A percentile compares a stretch with the other conserved stretches of the same genome.
phyloP scores from a whole-genome alignment of 1,284 basidiomycete species.

The Apiotrichum sp. region DNA sequence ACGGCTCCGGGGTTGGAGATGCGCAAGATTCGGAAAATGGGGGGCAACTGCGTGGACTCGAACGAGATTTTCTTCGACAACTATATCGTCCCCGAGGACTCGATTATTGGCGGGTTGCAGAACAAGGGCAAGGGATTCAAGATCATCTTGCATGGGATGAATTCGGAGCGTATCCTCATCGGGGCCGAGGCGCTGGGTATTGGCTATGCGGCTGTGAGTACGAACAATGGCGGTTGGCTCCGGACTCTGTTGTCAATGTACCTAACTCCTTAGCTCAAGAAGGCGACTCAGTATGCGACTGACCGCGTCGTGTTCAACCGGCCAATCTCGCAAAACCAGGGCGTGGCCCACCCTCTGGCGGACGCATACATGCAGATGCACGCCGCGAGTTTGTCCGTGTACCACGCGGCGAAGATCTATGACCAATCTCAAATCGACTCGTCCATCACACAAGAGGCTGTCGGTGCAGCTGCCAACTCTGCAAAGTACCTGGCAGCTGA shows the following conservation, averaged over 20 bases:
- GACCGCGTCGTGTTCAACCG: conserved; percentile 19
- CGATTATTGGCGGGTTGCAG: conserved; percentile 10
- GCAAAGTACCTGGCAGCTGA: conserved; percentile 17
- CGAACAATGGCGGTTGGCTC: neutral
- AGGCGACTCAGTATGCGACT: conserved; percentile 9
- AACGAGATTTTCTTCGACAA: conserved; percentile 20
- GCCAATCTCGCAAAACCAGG: conserved; percentile 19
- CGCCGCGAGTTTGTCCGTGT: conserved; percentile 9
- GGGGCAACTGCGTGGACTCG: conserved; percentile 15
- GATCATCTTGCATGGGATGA: conserved; percentile 38
- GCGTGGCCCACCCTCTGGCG: conserved; percentile 19
- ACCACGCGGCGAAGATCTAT: conserved; percentile 18
- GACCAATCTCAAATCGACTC: conserved; percentile 11
- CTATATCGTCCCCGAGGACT: conserved; percentile 12
- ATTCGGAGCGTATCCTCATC: conserved; percentile 48
- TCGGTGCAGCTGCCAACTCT: conserved; percentile 15
- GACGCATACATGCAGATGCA: conserved; percentile 20
- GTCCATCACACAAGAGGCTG: conserved; percentile 6
- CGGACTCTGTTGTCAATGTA: too few species aligned
- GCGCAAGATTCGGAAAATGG: conserved; percentile 13
- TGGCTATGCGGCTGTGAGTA: conserved; percentile 9
- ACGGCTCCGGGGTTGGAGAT: conserved; percentile 9
- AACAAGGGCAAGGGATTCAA: conserved; percentile 46
- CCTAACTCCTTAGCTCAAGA: conserved; percentile 1
- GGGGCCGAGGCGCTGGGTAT: conserved; percentile 48